Percentiles rank a stretch among this genome's conserved stretches.
phyloP scores from a whole-genome alignment of 1,139 yeast genomes.

The Hansenula sp. region DNA sequence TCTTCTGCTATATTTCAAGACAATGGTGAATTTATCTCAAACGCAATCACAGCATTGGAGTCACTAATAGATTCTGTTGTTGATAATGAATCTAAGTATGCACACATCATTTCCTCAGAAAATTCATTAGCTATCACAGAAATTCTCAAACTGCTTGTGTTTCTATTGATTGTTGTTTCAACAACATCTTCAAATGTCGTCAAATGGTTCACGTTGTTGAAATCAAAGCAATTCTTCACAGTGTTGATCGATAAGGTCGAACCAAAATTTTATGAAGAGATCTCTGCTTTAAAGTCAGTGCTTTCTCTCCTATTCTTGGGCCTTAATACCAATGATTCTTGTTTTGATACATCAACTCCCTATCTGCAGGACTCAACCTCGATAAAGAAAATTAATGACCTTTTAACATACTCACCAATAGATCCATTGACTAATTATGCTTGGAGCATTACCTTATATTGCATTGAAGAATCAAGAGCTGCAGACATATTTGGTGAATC shows the following conservation, averaged over 20 bases:
- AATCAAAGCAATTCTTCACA: slow-evolving; percentile 36
- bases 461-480: slow-evolving; percentile 40
- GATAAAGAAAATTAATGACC: slow-evolving; percentile 37
- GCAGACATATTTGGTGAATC: slow-evolving; percentile 22
- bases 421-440: slow-evolving; percentile 57
- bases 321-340: slow-evolving; percentile 43
- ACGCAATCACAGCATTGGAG: slow-evolving; percentile 9
- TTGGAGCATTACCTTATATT: slow-evolving; percentile 67
- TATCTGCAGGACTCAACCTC: slow-evolving; percentile 41
- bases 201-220: slow-evolving; percentile 58
- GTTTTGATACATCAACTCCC: slow-evolving; percentile 32
- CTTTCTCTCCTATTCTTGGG: slow-evolving; percentile 51
- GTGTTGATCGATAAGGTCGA: slow-evolving; percentile 29
- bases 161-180: slow-evolving; percentile 32
- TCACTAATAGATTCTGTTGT: slow-evolving; percentile 26
- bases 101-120: slow-evolving; percentile 27
- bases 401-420: slow-evolving; percentile 30
- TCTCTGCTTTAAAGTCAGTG: slow-evolving; percentile 46
- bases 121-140: slow-evolving; percentile 35
- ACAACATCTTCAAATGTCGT: slow-evolving; percentile 30
- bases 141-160: slow-evolving; percentile 41
- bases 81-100: slow-evolving; percentile 21
- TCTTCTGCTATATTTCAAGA: slow-evolving; percentile 25
- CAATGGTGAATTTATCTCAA: slow-evolving; percentile 18
- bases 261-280: slow-evolving; percentile 35